Conservation (phyloP, 805 yeast genomes). For the Pichia californica region DNA sequence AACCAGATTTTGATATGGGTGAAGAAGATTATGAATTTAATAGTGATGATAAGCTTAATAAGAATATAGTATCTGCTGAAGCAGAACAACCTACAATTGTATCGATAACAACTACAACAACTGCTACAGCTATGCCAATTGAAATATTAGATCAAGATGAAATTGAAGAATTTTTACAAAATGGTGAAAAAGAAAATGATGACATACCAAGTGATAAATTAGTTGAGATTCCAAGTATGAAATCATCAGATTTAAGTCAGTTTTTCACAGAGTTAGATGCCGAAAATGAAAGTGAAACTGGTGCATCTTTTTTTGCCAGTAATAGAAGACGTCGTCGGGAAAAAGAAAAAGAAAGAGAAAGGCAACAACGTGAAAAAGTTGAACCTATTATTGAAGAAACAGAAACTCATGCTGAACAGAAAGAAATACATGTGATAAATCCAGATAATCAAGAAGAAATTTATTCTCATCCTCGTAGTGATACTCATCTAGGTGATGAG, state of each 20-base stretch:
- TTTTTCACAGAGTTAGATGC: conserved; percentile 16
- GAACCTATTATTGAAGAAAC: conserved; percentile 7
- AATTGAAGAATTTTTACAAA: conserved; percentile 14
- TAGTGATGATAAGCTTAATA: neutral
- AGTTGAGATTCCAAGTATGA: conserved; percentile 11
- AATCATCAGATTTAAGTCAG: conserved; percentile 13
- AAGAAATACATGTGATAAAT: neutral
- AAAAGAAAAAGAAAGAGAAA: neutral
- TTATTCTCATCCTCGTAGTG: too few species aligned
- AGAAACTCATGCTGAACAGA: neutral
- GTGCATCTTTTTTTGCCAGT: conserved; percentile 9
- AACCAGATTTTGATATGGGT: neutral
- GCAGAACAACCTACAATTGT: conserved; percentile 1
- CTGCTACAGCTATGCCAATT: conserved; percentile 10
- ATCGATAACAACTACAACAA: conserved; percentile 4
- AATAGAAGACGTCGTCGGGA: conserved; percentile 4
- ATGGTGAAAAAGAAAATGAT: conserved; percentile 1
- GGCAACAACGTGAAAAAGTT: neutral
- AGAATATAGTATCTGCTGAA: neutral
- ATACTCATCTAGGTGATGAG: too few species aligned
- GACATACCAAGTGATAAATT: neutral
- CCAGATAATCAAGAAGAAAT: neutral
- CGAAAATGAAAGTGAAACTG: conserved; percentile 18
- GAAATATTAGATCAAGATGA: conserved; percentile 25
- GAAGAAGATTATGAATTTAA: neutral